These are phyloP conservation scores for Eucalyptus erythrocorys DNA, from an alignment of 345 rosid species.

Conservation along the genomic window DNA sequence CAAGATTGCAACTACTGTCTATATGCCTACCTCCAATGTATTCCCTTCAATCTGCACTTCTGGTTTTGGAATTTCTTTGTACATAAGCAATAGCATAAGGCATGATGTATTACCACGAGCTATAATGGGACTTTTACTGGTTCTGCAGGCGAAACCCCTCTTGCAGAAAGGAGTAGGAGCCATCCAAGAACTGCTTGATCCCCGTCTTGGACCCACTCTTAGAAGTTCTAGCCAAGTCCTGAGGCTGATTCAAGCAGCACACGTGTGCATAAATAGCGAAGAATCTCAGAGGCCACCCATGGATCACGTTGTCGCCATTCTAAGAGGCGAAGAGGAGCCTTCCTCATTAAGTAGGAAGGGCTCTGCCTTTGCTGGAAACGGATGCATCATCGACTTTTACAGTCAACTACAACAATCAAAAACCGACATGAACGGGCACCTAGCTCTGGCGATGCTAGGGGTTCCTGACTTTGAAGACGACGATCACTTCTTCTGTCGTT, in stretches of 20 bases:
- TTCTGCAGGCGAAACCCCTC: slow-evolving; percentile 50
- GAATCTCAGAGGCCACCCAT: slow-evolving; percentile 65
- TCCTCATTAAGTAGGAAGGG: slow-evolving; percentile 22
- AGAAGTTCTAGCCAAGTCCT: slow-evolving; percentile 32
- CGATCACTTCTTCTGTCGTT: slow-evolving; percentile 41
- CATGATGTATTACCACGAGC: not conserved
- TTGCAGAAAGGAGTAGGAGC: slow-evolving; percentile 55
- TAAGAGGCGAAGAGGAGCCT: slow-evolving; percentile 49
- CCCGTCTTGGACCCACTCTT: slow-evolving; percentile 20
- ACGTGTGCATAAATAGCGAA: slow-evolving; percentile 56
- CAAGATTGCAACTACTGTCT: not conserved
- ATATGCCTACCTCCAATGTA: not conserved
- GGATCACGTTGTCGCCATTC: slow-evolving; percentile 37
- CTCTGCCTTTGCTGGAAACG: slow-evolving; percentile 36
- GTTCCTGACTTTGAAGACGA: slow-evolving; percentile 63
- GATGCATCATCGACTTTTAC: slow-evolving; percentile 35
- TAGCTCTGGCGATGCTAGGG: slow-evolving; percentile 87
- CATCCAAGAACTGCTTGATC: slow-evolving; percentile 65
- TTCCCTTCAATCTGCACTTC: not conserved
- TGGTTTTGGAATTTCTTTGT: not conserved
- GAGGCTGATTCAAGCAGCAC: slow-evolving; percentile 66
- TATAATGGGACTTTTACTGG: not conserved
- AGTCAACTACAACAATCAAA: slow-evolving; percentile 52
- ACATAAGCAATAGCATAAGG: not conserved
- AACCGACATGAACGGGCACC: slow-evolving; percentile 72